Conservation (phyloP, 1,139 yeast genomes). For the Blastobotrys serpentis region DNA sequence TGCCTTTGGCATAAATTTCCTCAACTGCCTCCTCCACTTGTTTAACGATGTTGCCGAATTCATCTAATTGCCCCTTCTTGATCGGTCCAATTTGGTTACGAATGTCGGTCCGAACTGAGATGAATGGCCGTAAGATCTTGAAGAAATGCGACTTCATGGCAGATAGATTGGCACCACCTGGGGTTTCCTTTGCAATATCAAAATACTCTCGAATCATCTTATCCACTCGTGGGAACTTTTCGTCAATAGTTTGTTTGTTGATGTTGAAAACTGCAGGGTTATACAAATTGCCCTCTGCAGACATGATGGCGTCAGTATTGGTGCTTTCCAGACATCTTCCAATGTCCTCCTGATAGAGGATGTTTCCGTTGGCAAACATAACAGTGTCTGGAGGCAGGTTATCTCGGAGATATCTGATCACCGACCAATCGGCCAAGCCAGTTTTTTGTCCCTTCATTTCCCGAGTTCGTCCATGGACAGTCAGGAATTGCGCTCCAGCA, state of each 20-base stretch:
- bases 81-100: conserved; percentile 68
- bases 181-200: conserved; percentile 66
- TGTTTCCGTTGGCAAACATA: conserved; percentile 90
- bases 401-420: conserved; percentile 70
- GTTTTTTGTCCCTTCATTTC: conserved; percentile 97
- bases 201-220: conserved; percentile 79
- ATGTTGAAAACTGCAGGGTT: conserved; percentile 82
- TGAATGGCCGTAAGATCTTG: conserved; percentile 75
- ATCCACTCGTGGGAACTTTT: conserved; percentile 83
- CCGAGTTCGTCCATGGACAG: conserved; percentile 93
- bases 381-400: conserved; percentile 81
- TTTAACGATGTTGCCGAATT: conserved; percentile 69
- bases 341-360: conserved; percentile 79
- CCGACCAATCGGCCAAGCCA: conserved; percentile 92
- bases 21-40: conserved; percentile 66
- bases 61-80: conserved; percentile 44
- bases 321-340: conserved; percentile 62
- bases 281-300: conserved; percentile 92
- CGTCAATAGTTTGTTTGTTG: conserved; percentile 49
- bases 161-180: conserved; percentile 72
- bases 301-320: conserved; percentile 89
- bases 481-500: conserved; percentile 94
- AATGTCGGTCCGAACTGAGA: conserved; percentile 71
- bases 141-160: conserved; percentile 94
- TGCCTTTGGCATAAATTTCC: conserved; percentile 50